Evolutionary conservation across 2,329 filamentous ascomycete genomes (phyloP), one percentile per base, ranked within the genome.

Genomic region (Fusarium anguioides): DNA sequence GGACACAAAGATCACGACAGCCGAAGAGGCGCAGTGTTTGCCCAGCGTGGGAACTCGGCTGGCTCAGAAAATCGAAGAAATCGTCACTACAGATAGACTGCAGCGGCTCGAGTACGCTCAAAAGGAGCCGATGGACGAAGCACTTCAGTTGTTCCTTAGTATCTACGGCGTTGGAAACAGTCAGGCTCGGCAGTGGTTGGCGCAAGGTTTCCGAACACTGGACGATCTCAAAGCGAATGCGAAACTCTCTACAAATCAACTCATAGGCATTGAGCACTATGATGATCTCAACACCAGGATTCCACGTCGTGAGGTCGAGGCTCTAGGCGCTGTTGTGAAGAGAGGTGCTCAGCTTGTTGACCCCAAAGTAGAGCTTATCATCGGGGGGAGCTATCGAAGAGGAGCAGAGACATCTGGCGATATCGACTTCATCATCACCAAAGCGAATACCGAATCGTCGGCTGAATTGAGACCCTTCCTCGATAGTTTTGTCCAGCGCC

Each of bases 21-120:
- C 86, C 58, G 84, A 88, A 46, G 85, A 96, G 75, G 95, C 94
- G 0, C 79, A 84, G 12, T 76, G 79, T 3, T 82, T 97, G 2
- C 87, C 88, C 1, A 86, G 84, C 58, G 88, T 97, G 33, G 94
- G 94, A 9, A 72, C 82, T 12, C 86, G 92, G 2, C 81, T 97
- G 3, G 94, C 94, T 0, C 82, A 86, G 24, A 97, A 97, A 76
- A 96, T 98, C 65, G 92, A 96, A 72, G 95, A 97, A 75, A 97
- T 97, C 40, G 92, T 88, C 4, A 83, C 84, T 36, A 97, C 93
- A 0, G 86, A 93, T 71, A 83, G 84, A 24, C 84, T 97, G 1
- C 86, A 86, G 39, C 86, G 90, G 35, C 83, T 97, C 1, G 91
- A 97, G 31, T 87, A 89, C 70, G 87, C 91, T 1, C 85, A 86